Conservation (phyloP, 2,329 filamentous ascomycete genomes). For the Colletotrichum tanaceti region DNA sequence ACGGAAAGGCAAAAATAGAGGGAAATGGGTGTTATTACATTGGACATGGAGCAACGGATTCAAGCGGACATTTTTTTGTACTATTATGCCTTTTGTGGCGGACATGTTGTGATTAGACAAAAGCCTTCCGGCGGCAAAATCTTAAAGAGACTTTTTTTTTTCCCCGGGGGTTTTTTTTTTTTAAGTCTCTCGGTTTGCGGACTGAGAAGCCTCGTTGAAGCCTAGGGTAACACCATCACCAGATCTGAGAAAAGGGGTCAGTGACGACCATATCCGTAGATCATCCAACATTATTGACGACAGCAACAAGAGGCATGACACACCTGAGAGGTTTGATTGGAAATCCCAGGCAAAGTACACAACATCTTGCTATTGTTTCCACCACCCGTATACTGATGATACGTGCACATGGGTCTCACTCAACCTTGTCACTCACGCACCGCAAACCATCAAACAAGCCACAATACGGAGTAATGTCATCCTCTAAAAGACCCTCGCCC, state of each 20-base stretch:
- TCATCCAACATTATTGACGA: too few species aligned
- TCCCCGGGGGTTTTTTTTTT: conserved; percentile 23
- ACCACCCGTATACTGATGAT: not conserved
- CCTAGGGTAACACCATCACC: not conserved
- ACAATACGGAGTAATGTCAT: conserved; percentile 12
- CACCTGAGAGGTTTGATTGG: not conserved
- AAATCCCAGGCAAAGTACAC: not conserved
- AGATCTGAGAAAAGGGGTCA: not conserved
- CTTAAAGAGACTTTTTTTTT: conserved; percentile 23
- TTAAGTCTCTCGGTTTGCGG: not conserved
- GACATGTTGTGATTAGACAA: conserved; percentile 40
- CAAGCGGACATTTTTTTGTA: conserved; percentile 34
- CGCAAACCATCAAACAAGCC: not conserved
- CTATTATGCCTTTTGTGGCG: conserved; percentile 28
- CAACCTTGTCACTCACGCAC: not conserved
- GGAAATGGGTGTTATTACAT: conserved; percentile 7
- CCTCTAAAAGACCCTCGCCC: not conserved
- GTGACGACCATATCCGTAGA: not conserved
- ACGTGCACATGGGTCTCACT: not conserved
- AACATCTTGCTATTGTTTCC: not conserved
- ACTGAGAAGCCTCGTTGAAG: not conserved
- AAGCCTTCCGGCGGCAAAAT: conserved; percentile 38
- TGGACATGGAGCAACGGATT: conserved; percentile 23
- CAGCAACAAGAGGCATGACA: not conserved
- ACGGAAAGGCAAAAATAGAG: not conserved